phyloP scores from a whole-genome alignment of 768 basidiomycete genomes.

The Hortiboletus campestris region DNA sequence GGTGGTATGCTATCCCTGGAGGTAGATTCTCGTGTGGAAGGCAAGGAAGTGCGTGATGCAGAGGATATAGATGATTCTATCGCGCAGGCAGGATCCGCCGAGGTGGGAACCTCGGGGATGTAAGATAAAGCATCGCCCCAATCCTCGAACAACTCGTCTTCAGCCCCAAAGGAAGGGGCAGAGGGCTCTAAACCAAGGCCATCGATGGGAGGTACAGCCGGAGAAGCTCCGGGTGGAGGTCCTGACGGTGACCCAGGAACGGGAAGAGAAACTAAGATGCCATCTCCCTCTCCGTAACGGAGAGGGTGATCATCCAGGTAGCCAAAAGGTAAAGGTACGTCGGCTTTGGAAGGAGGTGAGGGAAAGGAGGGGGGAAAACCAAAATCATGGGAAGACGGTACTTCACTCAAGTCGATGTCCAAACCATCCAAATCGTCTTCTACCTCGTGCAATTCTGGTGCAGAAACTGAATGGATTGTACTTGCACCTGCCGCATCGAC shows the following conservation, averaged over 20 bases:
- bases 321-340: constrained; percentile 38
- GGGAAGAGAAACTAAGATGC: constrained; percentile 33
- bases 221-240: constrained; percentile 42
- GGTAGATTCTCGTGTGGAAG: constrained; percentile 1
- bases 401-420: constrained; percentile 3
- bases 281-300: constrained; percentile 32
- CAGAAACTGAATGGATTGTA: constrained; percentile 37
- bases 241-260: constrained; percentile 42
- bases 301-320: constrained; percentile 38
- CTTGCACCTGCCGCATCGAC: constrained; percentile 17
- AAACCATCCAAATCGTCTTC: constrained; percentile 35
- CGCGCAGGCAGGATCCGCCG: not conserved
- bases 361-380: constrained; percentile 25
- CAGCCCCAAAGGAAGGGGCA: constrained; percentile 38
- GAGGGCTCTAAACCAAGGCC: constrained; percentile 41
- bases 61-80: constrained; percentile 2
- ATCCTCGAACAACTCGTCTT: constrained; percentile 19
- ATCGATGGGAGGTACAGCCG: constrained; percentile 35
- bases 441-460: constrained; percentile 55
- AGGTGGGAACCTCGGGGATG: not conserved
- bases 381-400: constrained; percentile 8
- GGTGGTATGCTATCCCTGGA: constrained; percentile 24
- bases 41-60: not conserved
- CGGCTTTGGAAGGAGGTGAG: constrained; percentile 39
- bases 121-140: constrained; percentile 19